Percentiles rank a stretch among this genome's conserved stretches.
Evolutionary conservation across 768 basidiomycete genomes (phyloP).

Genomic region (Piloderma croceum): DNA sequence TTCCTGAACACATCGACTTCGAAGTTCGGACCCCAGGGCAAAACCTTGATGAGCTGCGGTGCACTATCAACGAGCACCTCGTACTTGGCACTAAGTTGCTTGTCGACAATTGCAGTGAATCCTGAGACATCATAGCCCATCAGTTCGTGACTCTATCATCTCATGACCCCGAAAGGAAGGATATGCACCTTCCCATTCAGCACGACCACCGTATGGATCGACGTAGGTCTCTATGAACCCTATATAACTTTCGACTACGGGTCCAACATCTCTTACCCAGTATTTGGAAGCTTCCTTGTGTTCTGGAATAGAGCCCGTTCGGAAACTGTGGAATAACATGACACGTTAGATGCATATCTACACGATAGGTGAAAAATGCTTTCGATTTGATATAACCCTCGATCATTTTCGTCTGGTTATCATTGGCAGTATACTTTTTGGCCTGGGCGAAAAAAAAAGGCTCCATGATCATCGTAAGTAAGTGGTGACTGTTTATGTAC

Average conservation of each 20-base stretch:
- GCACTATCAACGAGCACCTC: conserved; percentile 69
- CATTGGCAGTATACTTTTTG: conserved; percentile 67
- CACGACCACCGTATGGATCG: conserved; percentile 86
- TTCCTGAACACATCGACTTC: conserved; percentile 74
- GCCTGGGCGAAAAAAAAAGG: conserved; percentile 40
- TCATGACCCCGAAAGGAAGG: neutral
- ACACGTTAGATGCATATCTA: neutral
- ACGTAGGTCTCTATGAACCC: conserved; percentile 86
- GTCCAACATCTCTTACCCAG: conserved; percentile 86
- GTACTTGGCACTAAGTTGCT: conserved; percentile 76
- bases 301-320: conserved; percentile 70
- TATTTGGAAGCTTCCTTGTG: conserved; percentile 72
- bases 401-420: conserved; percentile 68
- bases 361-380: conserved; percentile 12
- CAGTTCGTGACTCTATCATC: conserved; percentile 1
- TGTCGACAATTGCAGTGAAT: conserved; percentile 86
- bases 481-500: conserved; percentile 26
- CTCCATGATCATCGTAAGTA: neutral
- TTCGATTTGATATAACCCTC: conserved; percentile 76
- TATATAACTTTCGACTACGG: conserved; percentile 84
- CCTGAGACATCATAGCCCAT: conserved; percentile 36
- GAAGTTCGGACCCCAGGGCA: conserved; percentile 54
- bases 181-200: conserved; percentile 80
- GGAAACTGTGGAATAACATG: conserved; percentile 44
- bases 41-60: conserved; percentile 67